Conservation (phyloP, 768 basidiomycete species). For the Imleria badia region DNA sequence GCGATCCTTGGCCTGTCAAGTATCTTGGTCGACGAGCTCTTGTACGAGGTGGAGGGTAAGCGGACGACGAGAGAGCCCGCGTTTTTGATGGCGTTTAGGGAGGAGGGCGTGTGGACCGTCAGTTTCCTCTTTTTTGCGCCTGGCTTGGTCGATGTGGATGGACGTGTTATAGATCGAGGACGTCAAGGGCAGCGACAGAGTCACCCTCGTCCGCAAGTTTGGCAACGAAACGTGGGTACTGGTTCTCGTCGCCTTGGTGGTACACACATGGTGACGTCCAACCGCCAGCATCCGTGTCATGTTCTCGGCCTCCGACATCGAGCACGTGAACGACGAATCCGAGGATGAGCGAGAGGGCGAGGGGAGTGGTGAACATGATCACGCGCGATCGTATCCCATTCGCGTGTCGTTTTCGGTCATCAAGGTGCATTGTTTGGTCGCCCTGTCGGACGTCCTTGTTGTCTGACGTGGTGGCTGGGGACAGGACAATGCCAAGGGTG, state of each 20-base stretch:
- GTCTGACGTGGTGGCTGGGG: not conserved
- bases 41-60: conserved; percentile 73
- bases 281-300: conserved; percentile 61
- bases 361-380: conserved; percentile 28
- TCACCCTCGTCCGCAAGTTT: conserved; percentile 77
- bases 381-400: conserved; percentile 57
- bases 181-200: conserved; percentile 71
- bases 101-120: conserved; percentile 77
- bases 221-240: conserved; percentile 81
- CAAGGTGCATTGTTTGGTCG: conserved; percentile 51
- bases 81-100: conserved; percentile 74
- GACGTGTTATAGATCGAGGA: conserved; percentile 60
- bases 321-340: conserved; percentile 38
- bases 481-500: conserved; percentile 55
- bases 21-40: conserved; percentile 78
- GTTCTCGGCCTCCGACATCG: conserved; percentile 90
- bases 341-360: no score
- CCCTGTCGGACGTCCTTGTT: not conserved
- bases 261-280: not conserved
- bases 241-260: no score
- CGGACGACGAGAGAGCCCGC: conserved; percentile 52
- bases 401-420: conserved; percentile 82
- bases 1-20: conserved; percentile 74
- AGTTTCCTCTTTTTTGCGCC: not conserved
- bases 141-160: not conserved